phyloP scores from a whole-genome alignment of 2,329 filamentous ascomycete species.

The Zymoseptoria ardabiliae region DNA sequence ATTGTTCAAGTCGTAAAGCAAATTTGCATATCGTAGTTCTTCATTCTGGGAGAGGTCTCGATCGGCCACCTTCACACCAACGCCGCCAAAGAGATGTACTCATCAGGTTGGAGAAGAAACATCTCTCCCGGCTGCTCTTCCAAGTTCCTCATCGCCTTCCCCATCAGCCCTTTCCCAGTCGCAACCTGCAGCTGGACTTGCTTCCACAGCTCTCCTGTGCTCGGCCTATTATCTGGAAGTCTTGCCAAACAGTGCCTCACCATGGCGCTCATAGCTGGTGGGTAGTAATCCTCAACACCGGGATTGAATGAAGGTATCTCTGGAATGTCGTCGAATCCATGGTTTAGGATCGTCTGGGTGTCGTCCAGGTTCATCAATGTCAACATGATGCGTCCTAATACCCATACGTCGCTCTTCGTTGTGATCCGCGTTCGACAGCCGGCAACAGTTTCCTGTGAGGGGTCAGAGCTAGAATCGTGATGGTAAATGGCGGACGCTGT shows the following conservation, averaged over 20 bases:
- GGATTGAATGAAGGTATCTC: not conserved
- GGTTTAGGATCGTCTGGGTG: not conserved
- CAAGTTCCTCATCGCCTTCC: not conserved
- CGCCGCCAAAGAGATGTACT: not conserved
- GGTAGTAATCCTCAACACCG: not conserved
- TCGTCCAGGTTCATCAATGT: conserved; percentile 3
- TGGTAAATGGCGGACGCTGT: not conserved
- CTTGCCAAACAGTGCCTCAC: not conserved
- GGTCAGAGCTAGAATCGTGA: not conserved
- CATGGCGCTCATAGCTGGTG: not conserved
- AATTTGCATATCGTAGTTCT: not conserved
- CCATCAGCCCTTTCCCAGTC: not conserved
- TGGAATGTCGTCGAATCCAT: not conserved
- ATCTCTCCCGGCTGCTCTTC: not conserved
- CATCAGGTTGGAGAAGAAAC: not conserved
- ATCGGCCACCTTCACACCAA: not conserved
- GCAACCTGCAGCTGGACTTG: not conserved
- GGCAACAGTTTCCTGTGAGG: not conserved
- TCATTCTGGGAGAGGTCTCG: not conserved
- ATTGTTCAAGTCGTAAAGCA: too few species aligned
- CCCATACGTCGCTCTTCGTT: conserved; percentile 2
- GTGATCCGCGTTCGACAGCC: not conserved
- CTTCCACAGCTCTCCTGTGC: not conserved
- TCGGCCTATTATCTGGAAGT: not conserved
- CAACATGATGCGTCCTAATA: conserved; percentile 3